Conservation (phyloP, 306 rosid species). For the Vigna trinervia region DNA sequence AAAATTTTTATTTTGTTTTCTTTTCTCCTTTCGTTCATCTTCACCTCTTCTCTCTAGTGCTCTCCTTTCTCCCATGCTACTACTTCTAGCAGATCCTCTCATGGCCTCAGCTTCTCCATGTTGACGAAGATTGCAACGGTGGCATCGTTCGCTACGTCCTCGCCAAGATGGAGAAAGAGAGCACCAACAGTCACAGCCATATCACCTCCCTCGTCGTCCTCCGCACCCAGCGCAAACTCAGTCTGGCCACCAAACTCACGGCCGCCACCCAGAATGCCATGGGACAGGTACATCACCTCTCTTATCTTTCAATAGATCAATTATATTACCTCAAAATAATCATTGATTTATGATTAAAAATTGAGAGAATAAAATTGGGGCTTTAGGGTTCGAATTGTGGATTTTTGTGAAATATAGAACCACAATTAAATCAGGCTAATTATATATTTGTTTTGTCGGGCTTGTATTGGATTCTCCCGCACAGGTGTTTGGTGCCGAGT, state of each 20-base stretch:
- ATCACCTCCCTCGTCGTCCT: conserved; percentile 96
- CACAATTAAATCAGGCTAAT: too few species aligned
- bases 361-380: too few species aligned
- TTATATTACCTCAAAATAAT: too few species aligned
- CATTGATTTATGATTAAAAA: too few species aligned
- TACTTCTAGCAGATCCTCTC: conserved; percentile 96
- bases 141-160: conserved; percentile 92
- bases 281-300: conserved; percentile 54
- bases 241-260: conserved; percentile 98
- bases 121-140: conserved; percentile 95
- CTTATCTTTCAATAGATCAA: background rate
- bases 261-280: conserved; percentile 92
- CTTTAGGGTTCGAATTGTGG: too few species aligned
- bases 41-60: too few species aligned
- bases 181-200: conserved; percentile 95
- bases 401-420: too few species aligned
- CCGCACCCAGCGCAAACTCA: conserved; percentile 89
- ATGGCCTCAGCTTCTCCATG: conserved; percentile 96
- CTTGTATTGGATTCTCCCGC: background rate
- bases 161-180: conserved; percentile 96
- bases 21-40: too few species aligned
- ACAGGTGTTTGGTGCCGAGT: conserved; percentile 88
- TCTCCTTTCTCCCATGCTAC: too few species aligned
- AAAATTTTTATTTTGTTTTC: too few species aligned
- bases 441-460: background rate